Evolutionary conservation across 345 rosid species (phyloP).

Genomic region (Gossypium rotundifolium): DNA sequence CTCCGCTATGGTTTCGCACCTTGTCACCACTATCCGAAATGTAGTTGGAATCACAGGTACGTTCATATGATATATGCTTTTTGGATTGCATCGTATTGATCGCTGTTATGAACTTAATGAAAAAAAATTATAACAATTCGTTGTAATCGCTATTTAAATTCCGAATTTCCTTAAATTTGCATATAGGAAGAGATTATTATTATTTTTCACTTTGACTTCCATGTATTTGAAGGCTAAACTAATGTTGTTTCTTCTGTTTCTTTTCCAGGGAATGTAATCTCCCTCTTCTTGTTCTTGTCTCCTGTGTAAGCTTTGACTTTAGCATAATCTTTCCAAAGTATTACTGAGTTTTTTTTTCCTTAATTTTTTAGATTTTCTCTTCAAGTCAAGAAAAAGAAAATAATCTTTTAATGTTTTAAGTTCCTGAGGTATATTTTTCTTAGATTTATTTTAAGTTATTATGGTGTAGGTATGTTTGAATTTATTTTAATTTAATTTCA

Average conservation of each 20-base stretch:
- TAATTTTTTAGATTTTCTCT: background rate
- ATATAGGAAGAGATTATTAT: background rate
- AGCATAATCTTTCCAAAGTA: background rate
- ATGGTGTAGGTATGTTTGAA: no score
- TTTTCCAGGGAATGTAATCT: slow-evolving; percentile 66
- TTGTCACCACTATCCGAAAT: slow-evolving; percentile 28
- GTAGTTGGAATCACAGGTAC: slow-evolving; percentile 63
- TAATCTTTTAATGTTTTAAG: background rate
- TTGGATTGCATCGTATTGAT: no score
- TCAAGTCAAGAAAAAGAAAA: background rate
- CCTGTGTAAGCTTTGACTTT: slow-evolving; percentile 54
- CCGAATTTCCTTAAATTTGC: background rate
- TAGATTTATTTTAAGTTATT: no score
- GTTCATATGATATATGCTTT: background rate
- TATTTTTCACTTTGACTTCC: background rate
- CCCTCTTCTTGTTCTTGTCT: slow-evolving; percentile 71
- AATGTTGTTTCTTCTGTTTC: background rate
- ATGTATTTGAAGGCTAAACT: background rate
- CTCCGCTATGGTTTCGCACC: slow-evolving; percentile 46
- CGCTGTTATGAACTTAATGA: no score
- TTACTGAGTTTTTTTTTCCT: background rate
- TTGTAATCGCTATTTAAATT: no score
- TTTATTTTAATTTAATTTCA: no score
- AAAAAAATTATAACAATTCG: no score
- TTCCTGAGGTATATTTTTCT: no score